Evolutionary conservation across 805 yeast species (phyloP), one percentile per base, ranked within the genome.

Genomic region (Pichia pseudocactophila): DNA sequence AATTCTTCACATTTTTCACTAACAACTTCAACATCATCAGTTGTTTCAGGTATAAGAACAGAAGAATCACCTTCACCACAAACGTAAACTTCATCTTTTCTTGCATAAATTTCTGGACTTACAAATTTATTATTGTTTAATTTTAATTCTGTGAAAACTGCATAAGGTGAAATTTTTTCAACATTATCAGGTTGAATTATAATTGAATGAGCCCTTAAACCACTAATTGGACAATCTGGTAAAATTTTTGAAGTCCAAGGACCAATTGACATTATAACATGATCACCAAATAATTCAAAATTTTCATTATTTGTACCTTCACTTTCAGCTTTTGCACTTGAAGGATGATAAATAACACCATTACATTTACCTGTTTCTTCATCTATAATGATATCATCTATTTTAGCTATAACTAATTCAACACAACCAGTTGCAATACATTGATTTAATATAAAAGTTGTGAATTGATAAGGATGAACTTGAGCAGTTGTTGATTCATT

Each of bases 61-160:
- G 82, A 73, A 1, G 94, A 80, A 56, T 88, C 97, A 36, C 96
- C 96, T 63, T 92, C 98, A 36, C 98, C 97, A 64, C 97, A 90
- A 2, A 92, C 92, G 55, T 89, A 90, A 34, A 90, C 92, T 62
- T 92, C 98, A 63, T 90, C 96, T 54, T 80, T 82, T 59, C 98
- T 74, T 8, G 97, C 96, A 61, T 90, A 90, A 48, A 92, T 78
- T 59, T 90, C 98, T 0, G 98, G 98, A 2, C 94, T 78, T 19
- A 85, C 89, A 61, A 80, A 83, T 36, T 78, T 72, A 34, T 69
- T 68, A 18, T 71, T 67, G n/a, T 74, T 76, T n/a, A 85, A 67
- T 55, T 80, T 80, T 47, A 90, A 69, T 62, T 92, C 97, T 7
- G 97, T 87, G 66, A 90, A 92, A 33, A 92, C 80, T 6, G 97